Conservation (phyloP, 2,329 filamentous ascomycete genomes). For the Fusarium fujikuroi region DNA sequence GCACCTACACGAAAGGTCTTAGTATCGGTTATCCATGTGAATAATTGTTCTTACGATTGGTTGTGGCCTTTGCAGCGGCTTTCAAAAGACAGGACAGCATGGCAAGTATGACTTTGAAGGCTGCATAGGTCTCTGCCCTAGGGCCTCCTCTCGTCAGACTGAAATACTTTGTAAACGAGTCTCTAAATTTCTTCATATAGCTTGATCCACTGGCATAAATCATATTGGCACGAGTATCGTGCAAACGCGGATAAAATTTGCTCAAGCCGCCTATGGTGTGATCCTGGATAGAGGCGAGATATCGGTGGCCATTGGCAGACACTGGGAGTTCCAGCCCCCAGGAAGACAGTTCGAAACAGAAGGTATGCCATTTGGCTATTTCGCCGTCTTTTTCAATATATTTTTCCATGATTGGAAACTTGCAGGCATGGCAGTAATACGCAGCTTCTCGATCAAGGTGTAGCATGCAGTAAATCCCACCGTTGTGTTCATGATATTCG, state of each 20-base stretch:
- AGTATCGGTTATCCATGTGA: too few relatives aligned
- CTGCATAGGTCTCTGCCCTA: too few relatives aligned
- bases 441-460: not conserved
- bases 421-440: not conserved
- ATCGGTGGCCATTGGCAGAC: fast-evolving
- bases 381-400: fast-evolving
- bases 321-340: fast-evolving
- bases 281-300: not conserved
- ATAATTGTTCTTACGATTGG: too few relatives aligned
- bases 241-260: fast-evolving
- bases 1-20: too few relatives aligned
- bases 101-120: too few relatives aligned
- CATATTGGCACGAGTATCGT: fast-evolving
- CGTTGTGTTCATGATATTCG: fast-evolving
- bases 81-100: too few relatives aligned
- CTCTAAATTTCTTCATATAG: too few relatives aligned
- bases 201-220: not conserved
- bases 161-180: too few relatives aligned
- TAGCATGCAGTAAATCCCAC: fast-evolving
- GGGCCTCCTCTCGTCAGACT: too few relatives aligned
- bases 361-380: not conserved
- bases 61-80: too few relatives aligned
- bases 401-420: fast-evolving
- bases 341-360: fast-evolving
- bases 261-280: fast-evolving